phyloP scores from a whole-genome alignment of 2,329 filamentous ascomycete genomes.

The Aureobasidium subglaciale region DNA sequence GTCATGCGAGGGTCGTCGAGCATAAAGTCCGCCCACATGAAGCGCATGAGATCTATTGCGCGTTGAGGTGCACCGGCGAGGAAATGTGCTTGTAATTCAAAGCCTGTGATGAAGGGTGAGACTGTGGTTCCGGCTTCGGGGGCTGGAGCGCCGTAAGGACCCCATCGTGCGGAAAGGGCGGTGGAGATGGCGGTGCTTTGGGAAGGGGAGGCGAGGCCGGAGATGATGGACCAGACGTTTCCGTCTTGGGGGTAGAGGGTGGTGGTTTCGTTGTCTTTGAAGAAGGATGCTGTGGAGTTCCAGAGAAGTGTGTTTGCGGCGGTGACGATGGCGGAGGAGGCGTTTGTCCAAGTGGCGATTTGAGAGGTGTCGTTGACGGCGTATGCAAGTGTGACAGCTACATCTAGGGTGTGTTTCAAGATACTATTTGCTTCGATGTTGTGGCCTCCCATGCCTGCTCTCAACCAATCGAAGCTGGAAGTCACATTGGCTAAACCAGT shows the following conservation, averaged over 20 bases:
- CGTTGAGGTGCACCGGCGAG: conserved; percentile 33
- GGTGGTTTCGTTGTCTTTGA: conserved; percentile 48
- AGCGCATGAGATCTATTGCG: conserved; percentile 38
- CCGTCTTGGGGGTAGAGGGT: conserved; percentile 44
- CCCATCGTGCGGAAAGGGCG: conserved; percentile 32
- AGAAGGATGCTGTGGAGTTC: conserved; percentile 43
- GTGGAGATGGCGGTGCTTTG: conserved; percentile 29
- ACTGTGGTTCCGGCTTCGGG: conserved; percentile 41
- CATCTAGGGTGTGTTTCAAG: conserved; percentile 45
- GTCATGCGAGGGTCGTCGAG: conserved; percentile 48
- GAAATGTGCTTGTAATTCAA: conserved; percentile 42
- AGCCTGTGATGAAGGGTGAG: conserved; percentile 42
- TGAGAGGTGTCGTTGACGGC: conserved; percentile 40
- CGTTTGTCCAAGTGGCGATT: conserved; percentile 34
- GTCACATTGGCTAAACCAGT: conserved; percentile 42
- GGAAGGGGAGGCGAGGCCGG: conserved; percentile 28
- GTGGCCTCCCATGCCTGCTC: conserved; percentile 45
- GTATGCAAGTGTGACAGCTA: conserved; percentile 45
- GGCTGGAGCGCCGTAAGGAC: conserved; percentile 40
- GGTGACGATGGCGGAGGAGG: conserved; percentile 35
- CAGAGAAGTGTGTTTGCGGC: conserved; percentile 44
- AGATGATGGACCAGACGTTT: conserved; percentile 37
- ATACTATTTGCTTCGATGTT: conserved; percentile 43
- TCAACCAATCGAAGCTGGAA: conserved; percentile 39
- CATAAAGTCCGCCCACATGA: conserved; percentile 50